Evolutionary conservation across 1,284 basidiomycete species (phyloP).

Genomic region (Melanopsichium pennsylvanicum): DNA sequence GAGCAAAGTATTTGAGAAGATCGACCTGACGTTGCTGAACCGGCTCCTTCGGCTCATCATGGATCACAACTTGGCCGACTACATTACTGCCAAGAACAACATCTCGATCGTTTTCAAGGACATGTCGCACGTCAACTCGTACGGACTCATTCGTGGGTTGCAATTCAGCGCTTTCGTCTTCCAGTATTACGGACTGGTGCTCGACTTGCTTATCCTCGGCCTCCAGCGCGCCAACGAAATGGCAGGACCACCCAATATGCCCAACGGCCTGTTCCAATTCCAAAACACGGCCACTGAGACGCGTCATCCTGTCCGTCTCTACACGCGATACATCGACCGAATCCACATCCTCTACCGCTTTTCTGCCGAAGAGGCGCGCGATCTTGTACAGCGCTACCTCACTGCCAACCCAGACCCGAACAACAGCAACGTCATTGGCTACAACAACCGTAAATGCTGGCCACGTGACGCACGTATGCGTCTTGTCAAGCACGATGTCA

Average conservation of each 20-base stretch:
- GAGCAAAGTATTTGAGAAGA: slow-evolving; percentile 64
- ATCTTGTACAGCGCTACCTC: slow-evolving; percentile 96
- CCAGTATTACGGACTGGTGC: slow-evolving; percentile 65
- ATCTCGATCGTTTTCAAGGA: slow-evolving; percentile 66
- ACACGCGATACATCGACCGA: slow-evolving; percentile 64
- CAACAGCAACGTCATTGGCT: slow-evolving; percentile 98
- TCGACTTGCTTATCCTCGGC: slow-evolving; percentile 64
- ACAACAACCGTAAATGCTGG: slow-evolving; percentile 99
- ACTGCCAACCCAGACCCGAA: slow-evolving; percentile 97
- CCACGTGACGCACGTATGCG: slow-evolving; percentile 98
- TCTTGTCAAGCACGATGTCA: slow-evolving; percentile 99
- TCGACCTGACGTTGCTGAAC: slow-evolving; percentile 65
- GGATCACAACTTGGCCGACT: slow-evolving; percentile 66
- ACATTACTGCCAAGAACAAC: slow-evolving; percentile 66
- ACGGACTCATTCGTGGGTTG: slow-evolving; percentile 64
- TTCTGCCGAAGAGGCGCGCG: slow-evolving; percentile 95
- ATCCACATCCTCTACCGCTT: slow-evolving; percentile 86
- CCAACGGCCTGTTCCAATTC: slow-evolving; percentile 65
- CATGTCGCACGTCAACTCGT: slow-evolving; percentile 65
- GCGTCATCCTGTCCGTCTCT: slow-evolving; percentile 63
- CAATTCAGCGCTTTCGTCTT: slow-evolving; percentile 66
- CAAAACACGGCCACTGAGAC: slow-evolving; percentile 60
- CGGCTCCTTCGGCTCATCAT: slow-evolving; percentile 65
- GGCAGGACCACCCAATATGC: slow-evolving; percentile 64
- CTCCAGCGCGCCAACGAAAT: slow-evolving; percentile 64